A percentile compares a stretch with the other conserved stretches of the same genome.
These are phyloP conservation scores for Colletotrichum sp. DNA, from an alignment of 2,329 filamentous ascomycete genomes.

Conservation along the genomic window DNA sequence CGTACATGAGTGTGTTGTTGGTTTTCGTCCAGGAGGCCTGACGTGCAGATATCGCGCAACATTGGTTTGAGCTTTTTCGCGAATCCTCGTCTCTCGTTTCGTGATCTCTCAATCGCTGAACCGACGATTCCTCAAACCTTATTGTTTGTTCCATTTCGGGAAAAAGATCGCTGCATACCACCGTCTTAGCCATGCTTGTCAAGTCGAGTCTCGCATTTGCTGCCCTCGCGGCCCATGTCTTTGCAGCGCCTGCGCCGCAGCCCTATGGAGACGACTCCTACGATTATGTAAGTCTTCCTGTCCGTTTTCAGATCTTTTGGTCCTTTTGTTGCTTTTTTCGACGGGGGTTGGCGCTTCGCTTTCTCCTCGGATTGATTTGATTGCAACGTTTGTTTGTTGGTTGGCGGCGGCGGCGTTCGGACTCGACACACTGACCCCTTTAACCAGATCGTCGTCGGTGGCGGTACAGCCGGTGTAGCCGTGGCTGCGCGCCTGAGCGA, in stretches of 20 bases:
- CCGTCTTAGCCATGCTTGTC: conserved; percentile 17
- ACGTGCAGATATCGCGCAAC: conserved; percentile 10
- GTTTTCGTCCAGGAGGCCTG: neutral
- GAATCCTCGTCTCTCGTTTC: neutral
- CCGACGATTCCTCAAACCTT: neutral
- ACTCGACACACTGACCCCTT: neutral
- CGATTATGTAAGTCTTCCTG: conserved; percentile 20
- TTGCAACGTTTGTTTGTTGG: neutral
- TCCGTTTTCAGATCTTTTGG: neutral
- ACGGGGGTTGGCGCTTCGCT: neutral
- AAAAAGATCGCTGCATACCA: neutral
- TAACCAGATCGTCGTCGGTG: conserved; percentile 33
- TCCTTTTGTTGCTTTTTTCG: neutral
- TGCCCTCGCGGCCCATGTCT: neutral
- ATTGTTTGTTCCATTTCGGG: neutral
- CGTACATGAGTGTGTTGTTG: neutral
- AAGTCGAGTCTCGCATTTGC: conserved; percentile 9
- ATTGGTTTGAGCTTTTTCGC: neutral
- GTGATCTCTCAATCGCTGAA: neutral
- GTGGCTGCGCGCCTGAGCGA: conserved; percentile 31
- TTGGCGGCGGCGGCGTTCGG: neutral
- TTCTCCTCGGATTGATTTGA: neutral
- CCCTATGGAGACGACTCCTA: neutral
- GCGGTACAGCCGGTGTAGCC: conserved; percentile 37
- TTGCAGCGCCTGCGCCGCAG: conserved; percentile 3